Evolutionary conservation across 148 eudicot genomes (phyloP).

Genomic region (Heliamphora exappendiculata): DNA sequence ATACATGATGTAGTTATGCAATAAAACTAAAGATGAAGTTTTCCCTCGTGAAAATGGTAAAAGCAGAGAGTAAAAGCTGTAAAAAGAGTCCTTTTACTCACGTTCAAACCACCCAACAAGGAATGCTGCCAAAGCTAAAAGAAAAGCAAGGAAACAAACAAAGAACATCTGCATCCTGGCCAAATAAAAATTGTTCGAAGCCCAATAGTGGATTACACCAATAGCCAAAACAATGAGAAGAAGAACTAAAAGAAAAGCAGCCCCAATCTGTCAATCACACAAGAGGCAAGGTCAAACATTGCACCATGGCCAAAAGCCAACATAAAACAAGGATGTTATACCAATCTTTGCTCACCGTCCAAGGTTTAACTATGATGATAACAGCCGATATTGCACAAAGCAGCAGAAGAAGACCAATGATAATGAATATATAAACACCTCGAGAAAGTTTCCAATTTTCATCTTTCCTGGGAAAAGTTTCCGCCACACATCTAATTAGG

Average conservation of each 20-base stretch:
- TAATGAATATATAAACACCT: constrained; percentile 67
- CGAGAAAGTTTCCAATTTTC: constrained; percentile 88
- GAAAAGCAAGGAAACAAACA: constrained; percentile 91
- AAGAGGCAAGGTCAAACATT: constrained; percentile 14
- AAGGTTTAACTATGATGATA: constrained; percentile 64
- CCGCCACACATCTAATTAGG: constrained; percentile 13
- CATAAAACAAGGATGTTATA: constrained; percentile 3
- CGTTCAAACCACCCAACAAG: constrained; percentile 83
- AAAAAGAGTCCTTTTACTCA: constrained; percentile 18
- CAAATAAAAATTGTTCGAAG: constrained; percentile 92
- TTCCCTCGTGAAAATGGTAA: neutral
- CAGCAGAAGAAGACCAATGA: constrained; percentile 78
- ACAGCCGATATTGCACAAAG: constrained; percentile 92
- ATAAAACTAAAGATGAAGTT: constrained; percentile 11
- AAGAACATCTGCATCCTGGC: constrained; percentile 82
- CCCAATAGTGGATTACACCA: constrained; percentile 94
- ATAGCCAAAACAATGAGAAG: constrained; percentile 80
- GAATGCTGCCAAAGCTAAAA: constrained; percentile 91
- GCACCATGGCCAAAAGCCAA: neutral
- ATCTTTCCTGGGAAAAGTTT: constrained; percentile 71
- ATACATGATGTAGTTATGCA: neutral
- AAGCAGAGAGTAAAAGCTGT: neutral
- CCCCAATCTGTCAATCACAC: constrained; percentile 70
- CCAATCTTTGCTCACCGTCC: constrained; percentile 63
- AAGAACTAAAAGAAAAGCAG: constrained; percentile 82